phyloP scores from a whole-genome alignment of 2,329 filamentous ascomycete species.

The Pyricularia grisea region DNA sequence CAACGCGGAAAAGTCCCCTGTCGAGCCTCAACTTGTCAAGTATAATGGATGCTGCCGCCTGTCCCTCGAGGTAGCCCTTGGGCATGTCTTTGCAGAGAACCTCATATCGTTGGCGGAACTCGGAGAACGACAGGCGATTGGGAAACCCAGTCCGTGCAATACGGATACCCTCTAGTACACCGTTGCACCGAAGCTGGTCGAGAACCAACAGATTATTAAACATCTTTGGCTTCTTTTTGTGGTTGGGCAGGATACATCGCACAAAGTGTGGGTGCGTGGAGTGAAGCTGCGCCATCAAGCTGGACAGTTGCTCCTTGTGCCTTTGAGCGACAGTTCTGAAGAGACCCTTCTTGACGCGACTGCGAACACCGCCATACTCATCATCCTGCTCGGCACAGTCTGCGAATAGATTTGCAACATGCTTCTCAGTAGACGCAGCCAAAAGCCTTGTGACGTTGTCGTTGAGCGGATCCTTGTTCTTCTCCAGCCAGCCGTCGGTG shows the following conservation, averaged over 20 bases:
- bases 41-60: constrained; percentile 76
- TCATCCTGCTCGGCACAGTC: constrained; percentile 80
- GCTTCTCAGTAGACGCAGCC: constrained; percentile 69
- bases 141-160: constrained; percentile 96
- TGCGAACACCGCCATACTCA: constrained; percentile 56
- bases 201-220: constrained; percentile 88
- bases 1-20: constrained; percentile 79
- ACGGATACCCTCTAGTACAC: constrained; percentile 96
- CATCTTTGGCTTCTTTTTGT: constrained; percentile 93
- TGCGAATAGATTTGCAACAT: constrained; percentile 74
- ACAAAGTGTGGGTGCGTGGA: constrained; percentile 98
- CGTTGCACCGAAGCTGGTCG: constrained; percentile 95
- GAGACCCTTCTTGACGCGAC: constrained; percentile 88
- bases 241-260: constrained; percentile 93
- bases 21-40: constrained; percentile 84
- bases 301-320: constrained; percentile 98
- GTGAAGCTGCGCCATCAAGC: constrained; percentile 85
- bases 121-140: constrained; percentile 82
- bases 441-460: constrained; percentile 92
- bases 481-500: constrained; percentile 91
- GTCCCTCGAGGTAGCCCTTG: constrained; percentile 83
- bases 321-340: constrained; percentile 95
- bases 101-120: constrained; percentile 93
- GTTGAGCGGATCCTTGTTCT: constrained; percentile 97
- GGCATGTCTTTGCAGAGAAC: constrained; percentile 85